Base-by-base conservation (phyloP, 2,329 filamentous ascomycete species). In the Fusarium multiceps region DNA sequence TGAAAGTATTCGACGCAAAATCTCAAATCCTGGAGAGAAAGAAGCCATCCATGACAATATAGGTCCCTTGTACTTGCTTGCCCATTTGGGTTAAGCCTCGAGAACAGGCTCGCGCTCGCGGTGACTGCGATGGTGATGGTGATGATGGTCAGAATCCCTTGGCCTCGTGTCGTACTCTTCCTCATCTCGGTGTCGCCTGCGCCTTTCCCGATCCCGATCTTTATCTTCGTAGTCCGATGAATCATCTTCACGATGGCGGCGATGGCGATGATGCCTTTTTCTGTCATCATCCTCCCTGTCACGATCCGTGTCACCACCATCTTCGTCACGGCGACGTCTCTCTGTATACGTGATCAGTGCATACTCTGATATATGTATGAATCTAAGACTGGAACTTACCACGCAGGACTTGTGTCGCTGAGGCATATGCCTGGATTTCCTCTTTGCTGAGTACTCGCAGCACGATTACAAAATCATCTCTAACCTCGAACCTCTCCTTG, bases 401-500 rank as follows among this genome's bases (percentile, higher is more conserved):
- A 88, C 94, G 88, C 66, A 98, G 88, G 76, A 93, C 89, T 70
- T 90, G 89, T 12, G 95, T 98, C 50, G 91, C 91, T 68, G 90
- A 87, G 14, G 94, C 93, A 77, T 97, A 94, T 34, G 89, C 90
- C 79, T 97, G 92, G 59, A 98, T 97, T 76, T 98, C 94, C 72
- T 97, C 93, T 79, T 92, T 93, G 49, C 89, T 92, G 77, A 98
- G 80, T 10, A 98, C 95, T 59, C 94, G 87, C 59, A 98, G 84
- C 4, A 98, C 94, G 78, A 98, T 97, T 63, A 98, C 94, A 79
- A 94, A 97, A 76, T 97, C 94, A 63, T 94, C 88, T n/a, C 94
- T 88, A 74, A 97, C 92, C 80, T 98, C 95, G 72, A 92, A 98
- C 30, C 95, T 87, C 82, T 98, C 94, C 74, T 96, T 92, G n/a